A percentile compares a stretch with the other conserved stretches of the same genome.
These are phyloP conservation scores for Candida maesae DNA, from an alignment of 805 yeast genomes.

Conservation along the genomic window DNA sequence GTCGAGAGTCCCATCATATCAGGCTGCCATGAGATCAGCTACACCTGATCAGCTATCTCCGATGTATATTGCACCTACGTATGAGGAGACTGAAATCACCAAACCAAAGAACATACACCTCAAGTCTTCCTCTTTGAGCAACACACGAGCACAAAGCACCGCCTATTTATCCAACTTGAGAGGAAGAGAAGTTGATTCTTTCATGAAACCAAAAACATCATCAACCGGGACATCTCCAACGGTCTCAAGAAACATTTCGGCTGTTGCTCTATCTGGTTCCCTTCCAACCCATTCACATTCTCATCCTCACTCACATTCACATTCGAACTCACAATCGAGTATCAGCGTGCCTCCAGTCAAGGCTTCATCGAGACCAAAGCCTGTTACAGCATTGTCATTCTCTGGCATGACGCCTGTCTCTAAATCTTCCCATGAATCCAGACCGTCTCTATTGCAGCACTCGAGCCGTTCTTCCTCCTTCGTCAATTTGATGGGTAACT, in stretches of 20 bases:
- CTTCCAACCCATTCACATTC: neutral
- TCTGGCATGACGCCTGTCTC: conserved; percentile 11
- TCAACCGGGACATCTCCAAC: conserved; percentile 22
- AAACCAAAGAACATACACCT: conserved; percentile 27
- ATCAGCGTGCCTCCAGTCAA: neutral
- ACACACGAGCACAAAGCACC: conserved; percentile 27
- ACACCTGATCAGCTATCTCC: conserved; percentile 63
- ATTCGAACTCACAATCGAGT: conserved; percentile 2
- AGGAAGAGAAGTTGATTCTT: conserved; percentile 16
- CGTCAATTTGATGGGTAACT: conserved; percentile 25
- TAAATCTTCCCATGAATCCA: conserved; percentile 1
- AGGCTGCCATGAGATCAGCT: conserved; percentile 64
- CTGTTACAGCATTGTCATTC: conserved; percentile 5
- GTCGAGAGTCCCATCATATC: conserved; percentile 80
- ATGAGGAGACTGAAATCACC: conserved; percentile 19
- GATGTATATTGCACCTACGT: conserved; percentile 39
- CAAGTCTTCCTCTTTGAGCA: conserved; percentile 25
- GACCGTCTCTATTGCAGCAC: conserved; percentile 5
- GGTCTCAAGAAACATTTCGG: conserved; percentile 20
- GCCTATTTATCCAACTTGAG: conserved; percentile 22
- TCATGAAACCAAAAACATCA: conserved; percentile 7
- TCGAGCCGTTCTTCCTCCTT: conserved; percentile 24
- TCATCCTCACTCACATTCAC: conserved; percentile 1
- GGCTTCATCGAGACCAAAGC: conserved; percentile 7
- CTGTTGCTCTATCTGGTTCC: conserved; percentile 3